Percentiles rank a stretch among this genome's conserved stretches.
These are phyloP conservation scores for Metschnikowia drakensbergensis DNA, from an alignment of 805 yeast genomes.

Conservation along the genomic window DNA sequence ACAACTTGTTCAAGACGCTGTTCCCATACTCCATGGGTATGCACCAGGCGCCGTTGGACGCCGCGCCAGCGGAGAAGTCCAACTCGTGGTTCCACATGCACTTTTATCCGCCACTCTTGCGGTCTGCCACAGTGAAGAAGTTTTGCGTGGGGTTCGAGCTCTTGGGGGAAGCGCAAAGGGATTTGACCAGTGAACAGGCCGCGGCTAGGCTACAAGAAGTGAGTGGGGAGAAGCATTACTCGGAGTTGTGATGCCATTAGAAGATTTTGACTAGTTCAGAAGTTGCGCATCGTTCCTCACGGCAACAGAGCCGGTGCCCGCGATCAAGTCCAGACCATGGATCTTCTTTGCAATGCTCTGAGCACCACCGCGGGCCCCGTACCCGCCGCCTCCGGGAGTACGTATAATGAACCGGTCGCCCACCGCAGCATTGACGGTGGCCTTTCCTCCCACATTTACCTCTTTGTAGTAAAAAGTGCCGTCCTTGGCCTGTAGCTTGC, in stretches of 20 bases:
- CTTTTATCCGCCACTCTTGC: constrained; percentile 72
- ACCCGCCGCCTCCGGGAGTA: constrained; percentile 48
- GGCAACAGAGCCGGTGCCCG: constrained; percentile 37
- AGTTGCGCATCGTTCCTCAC: constrained; percentile 32
- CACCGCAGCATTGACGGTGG: constrained; percentile 22
- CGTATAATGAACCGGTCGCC: constrained; percentile 41
- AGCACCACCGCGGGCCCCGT: constrained; percentile 21
- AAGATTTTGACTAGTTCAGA: constrained; percentile 24
- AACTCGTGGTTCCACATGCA: constrained; percentile 62
- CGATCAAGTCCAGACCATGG: constrained; percentile 18
- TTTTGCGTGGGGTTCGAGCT: constrained; percentile 73
- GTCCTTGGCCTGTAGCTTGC: constrained; percentile 15
- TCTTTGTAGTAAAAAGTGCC: constrained; percentile 22
- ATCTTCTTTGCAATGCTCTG: constrained; percentile 4
- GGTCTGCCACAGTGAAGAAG: constrained; percentile 72
- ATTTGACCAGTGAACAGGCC: constrained; percentile 64
- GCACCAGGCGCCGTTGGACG: constrained; percentile 65
- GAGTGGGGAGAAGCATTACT: constrained; percentile 35
- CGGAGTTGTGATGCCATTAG: not conserved
- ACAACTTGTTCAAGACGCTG: constrained; percentile 62
- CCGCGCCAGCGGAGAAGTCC: constrained; percentile 40
- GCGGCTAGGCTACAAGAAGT: constrained; percentile 49
- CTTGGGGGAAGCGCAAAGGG: constrained; percentile 67
- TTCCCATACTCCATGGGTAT: constrained; percentile 83
- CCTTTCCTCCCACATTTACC: constrained; percentile 20